These are phyloP conservation scores for Aspergillus taichungensis DNA, from an alignment of 495 filamentous ascomycete species.

Conservation along the genomic window DNA sequence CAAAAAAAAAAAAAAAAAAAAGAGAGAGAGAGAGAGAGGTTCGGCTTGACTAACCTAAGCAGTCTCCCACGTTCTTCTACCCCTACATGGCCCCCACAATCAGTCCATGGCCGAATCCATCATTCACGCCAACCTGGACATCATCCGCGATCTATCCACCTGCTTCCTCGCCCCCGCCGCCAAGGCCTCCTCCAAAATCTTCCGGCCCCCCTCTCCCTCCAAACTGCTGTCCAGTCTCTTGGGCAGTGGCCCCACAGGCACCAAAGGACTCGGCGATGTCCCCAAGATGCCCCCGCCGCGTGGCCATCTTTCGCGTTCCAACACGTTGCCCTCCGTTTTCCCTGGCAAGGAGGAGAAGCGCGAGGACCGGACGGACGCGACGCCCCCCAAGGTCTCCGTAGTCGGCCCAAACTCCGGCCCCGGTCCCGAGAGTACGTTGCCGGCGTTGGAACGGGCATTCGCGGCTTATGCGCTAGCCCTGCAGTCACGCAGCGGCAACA, in stretches of 20 bases:
- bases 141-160: conserved; percentile 63
- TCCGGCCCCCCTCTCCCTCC: conserved; percentile 74
- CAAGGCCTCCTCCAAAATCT: conserved; percentile 42
- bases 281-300: conserved; percentile 32
- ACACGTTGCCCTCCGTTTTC: conserved; percentile 30
- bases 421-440: conserved; percentile 41
- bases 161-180: conserved; percentile 47
- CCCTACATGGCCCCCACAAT: conserved; percentile 63
- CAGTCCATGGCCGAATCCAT: conserved; percentile 49
- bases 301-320: conserved; percentile 27
- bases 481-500: conserved; percentile 73
- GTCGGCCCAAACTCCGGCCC: conserved; percentile 2
- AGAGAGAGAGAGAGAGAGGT: too few relatives aligned
- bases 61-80: conserved; percentile 56
- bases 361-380: conserved; percentile 24
- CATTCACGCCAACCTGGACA: conserved; percentile 49
- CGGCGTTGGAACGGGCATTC: conserved; percentile 77
- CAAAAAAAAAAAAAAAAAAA: too few relatives aligned
- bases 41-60: conserved; percentile 11
- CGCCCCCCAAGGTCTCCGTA: conserved; percentile 25
- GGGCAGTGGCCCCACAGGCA: conserved; percentile 25
- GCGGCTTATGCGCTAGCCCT: conserved; percentile 74
- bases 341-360: conserved; percentile 23
- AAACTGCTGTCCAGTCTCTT: conserved; percentile 85
- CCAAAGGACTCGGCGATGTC: conserved; percentile 32